phyloP scores from a whole-genome alignment of 2,329 filamentous ascomycete species.

The Aspergillus versicolor region DNA sequence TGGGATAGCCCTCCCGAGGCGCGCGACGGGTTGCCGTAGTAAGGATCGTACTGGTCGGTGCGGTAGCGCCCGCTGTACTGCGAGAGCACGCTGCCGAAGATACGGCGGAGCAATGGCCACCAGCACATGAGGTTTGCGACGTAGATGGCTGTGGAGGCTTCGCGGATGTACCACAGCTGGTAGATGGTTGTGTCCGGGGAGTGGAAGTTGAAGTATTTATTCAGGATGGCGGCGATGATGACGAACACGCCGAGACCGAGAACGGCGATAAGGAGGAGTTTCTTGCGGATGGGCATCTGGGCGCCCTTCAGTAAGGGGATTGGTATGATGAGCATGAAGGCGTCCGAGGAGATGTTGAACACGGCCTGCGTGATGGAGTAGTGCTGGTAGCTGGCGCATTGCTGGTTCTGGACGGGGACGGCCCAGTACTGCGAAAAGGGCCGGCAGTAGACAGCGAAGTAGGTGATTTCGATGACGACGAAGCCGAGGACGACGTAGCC shows the following conservation, averaged over 20 bases:
- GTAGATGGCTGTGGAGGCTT: constrained; percentile 43
- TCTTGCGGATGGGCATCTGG: constrained; percentile 35
- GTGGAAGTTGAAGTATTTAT: constrained; percentile 46
- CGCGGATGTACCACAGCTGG: constrained; percentile 45
- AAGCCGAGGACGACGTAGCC: constrained; percentile 46
- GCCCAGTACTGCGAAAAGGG: constrained; percentile 53
- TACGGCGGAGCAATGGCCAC: constrained; percentile 30
- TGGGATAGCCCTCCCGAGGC: background rate
- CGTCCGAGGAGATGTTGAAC: constrained; percentile 46
- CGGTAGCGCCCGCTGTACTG: constrained; percentile 3
- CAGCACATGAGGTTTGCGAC: constrained; percentile 48
- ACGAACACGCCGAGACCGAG: constrained; percentile 42
- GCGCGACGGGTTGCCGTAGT: background rate
- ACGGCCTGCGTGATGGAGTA: constrained; percentile 45
- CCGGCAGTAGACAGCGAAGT: constrained; percentile 51
- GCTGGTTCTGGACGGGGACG: constrained; percentile 40
- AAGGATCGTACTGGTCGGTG: constrained; percentile 26
- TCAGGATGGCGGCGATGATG: constrained; percentile 42
- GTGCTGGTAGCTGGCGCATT: constrained; percentile 42
- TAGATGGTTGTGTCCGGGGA: constrained; percentile 38
- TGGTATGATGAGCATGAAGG: constrained; percentile 39
- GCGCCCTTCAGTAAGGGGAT: constrained; percentile 38
- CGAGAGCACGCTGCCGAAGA: constrained; percentile 22
- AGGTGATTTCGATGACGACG: constrained; percentile 50
- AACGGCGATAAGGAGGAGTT: constrained; percentile 34